A percentile compares a stretch with the other conserved stretches of the same genome.
These are phyloP conservation scores for Globisporangium camurandrum DNA, from an alignment of 352 stramenopile species.

Conservation along the genomic window DNA sequence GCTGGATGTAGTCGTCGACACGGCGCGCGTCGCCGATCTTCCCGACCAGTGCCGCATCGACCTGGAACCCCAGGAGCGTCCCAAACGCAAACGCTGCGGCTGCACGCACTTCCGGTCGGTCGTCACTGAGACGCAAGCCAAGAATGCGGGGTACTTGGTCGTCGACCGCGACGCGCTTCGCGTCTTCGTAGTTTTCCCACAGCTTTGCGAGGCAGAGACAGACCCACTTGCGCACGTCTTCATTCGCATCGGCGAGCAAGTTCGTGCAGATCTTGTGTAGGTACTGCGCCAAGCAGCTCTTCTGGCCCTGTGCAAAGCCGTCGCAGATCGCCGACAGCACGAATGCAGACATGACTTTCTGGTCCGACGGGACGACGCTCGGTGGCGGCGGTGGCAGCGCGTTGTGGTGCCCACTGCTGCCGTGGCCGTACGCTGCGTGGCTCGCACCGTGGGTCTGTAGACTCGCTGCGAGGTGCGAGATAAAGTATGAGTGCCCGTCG, in stretches of 20 bases:
- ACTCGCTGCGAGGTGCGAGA: slow-evolving; percentile 85
- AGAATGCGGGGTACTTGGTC: slow-evolving; percentile 83
- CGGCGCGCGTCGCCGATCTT: slow-evolving; percentile 37
- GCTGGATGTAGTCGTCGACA: slow-evolving; percentile 52
- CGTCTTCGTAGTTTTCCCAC: slow-evolving; percentile 88
- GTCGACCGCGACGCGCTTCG: slow-evolving; percentile 82
- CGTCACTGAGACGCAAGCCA: slow-evolving; percentile 73
- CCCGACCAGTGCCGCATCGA: slow-evolving; percentile 41
- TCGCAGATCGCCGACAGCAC: slow-evolving; percentile 93
- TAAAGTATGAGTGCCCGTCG: slow-evolving; percentile 93
- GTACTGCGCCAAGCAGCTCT: slow-evolving; percentile 89
- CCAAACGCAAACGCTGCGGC: slow-evolving; percentile 91
- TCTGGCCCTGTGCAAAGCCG: slow-evolving; percentile 88
- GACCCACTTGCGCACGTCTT: slow-evolving; percentile 74
- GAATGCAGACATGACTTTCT: slow-evolving; percentile 95
- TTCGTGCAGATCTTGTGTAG: slow-evolving; percentile 75
- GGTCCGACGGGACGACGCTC: slow-evolving; percentile 68
- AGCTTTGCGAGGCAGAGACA: slow-evolving; percentile 94
- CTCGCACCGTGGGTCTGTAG: slow-evolving; percentile 32
- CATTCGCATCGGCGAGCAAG: slow-evolving; percentile 48
- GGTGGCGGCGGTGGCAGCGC: slow-evolving; percentile 5
- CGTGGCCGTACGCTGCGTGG: slow-evolving; percentile 6
- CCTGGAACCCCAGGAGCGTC: slow-evolving; percentile 84
- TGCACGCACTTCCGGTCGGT: slow-evolving; percentile 87
- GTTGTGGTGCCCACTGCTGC: slow-evolving; percentile 1